phyloP scores from a whole-genome alignment of 371 early-diverging fungal genomes.

The Syncephalastrum contaminatum region DNA sequence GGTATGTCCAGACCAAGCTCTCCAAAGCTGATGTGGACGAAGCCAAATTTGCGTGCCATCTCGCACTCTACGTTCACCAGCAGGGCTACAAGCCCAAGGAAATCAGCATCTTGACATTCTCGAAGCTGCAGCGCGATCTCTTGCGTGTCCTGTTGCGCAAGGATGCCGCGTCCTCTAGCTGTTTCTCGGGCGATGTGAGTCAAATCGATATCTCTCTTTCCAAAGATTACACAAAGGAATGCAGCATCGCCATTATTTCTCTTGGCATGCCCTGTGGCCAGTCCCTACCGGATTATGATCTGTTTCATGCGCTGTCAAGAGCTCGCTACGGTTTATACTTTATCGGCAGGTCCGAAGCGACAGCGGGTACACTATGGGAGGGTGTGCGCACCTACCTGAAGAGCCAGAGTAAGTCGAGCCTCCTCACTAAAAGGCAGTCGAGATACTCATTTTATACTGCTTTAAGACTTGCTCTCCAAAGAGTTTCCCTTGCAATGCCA shows the following conservation, averaged over 20 bases:
- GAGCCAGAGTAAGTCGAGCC: constrained; percentile 10
- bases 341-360: constrained; percentile 23
- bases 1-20: constrained; percentile 2
- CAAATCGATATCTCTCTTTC: no score
- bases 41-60: constrained; percentile 27
- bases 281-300: constrained; percentile 9
- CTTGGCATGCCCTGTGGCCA: constrained; percentile 23
- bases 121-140: constrained; percentile 23
- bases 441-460: not conserved
- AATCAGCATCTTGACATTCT: constrained; percentile 22
- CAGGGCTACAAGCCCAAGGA: constrained; percentile 19
- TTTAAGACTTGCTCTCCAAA: constrained; percentile 8
- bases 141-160: constrained; percentile 14
- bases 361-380: constrained; percentile 18
- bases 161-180: constrained; percentile 19
- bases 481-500: constrained; percentile 14
- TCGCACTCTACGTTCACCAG: constrained; percentile 38
- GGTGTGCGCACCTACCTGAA: constrained; percentile 29
- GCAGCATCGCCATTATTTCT: constrained; percentile 22
- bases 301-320: constrained; percentile 32
- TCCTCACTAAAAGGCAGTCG: not conserved
- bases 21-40: constrained; percentile 25
- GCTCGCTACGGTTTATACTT: constrained; percentile 39
- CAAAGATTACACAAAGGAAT: constrained; percentile 14
- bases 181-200: constrained; percentile 5